Evolutionary conservation across 495 filamentous ascomycete genomes (phyloP).

Genomic region (Penicillium argentinense): DNA sequence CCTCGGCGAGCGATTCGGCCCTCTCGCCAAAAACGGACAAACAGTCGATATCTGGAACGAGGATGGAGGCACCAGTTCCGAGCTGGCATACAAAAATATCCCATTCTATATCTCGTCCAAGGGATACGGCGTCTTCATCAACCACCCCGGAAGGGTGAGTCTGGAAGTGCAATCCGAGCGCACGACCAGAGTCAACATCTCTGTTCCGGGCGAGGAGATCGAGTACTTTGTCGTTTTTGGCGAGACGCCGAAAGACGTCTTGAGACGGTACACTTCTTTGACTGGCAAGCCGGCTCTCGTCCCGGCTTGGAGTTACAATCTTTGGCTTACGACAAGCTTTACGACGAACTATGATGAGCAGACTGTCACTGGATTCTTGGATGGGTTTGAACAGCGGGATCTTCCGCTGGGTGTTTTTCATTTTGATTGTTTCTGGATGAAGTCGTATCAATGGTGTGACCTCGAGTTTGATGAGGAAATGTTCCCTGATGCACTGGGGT

Average conservation of each 20-base stretch:
- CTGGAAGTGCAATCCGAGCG: conserved; percentile 69
- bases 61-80: conserved; percentile 68
- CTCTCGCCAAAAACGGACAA: conserved; percentile 70
- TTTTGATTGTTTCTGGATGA: conserved; percentile 69
- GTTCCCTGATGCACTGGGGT: conserved; percentile 66
- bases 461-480: conserved; percentile 67
- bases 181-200: conserved; percentile 62
- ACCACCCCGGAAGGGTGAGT: conserved; percentile 57
- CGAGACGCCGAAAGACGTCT: conserved; percentile 63
- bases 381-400: conserved; percentile 63
- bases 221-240: conserved; percentile 66
- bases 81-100: conserved; percentile 74
- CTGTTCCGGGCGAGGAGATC: conserved; percentile 59
- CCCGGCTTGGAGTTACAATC: conserved; percentile 68
- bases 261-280: conserved; percentile 60
- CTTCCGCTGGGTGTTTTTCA: conserved; percentile 71
- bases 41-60: conserved; percentile 68
- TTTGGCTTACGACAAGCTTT: conserved; percentile 71
- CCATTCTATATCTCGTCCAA: conserved; percentile 67
- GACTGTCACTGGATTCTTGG: conserved; percentile 65
- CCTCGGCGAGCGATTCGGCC: conserved; percentile 69
- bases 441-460: conserved; percentile 71
- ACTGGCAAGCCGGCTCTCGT: conserved; percentile 60
- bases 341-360: conserved; percentile 69
- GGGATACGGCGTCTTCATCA: conserved; percentile 72